Evolutionary conservation across 164 flowering plant species (phyloP).

Genomic region (Umbellularia californica): DNA sequence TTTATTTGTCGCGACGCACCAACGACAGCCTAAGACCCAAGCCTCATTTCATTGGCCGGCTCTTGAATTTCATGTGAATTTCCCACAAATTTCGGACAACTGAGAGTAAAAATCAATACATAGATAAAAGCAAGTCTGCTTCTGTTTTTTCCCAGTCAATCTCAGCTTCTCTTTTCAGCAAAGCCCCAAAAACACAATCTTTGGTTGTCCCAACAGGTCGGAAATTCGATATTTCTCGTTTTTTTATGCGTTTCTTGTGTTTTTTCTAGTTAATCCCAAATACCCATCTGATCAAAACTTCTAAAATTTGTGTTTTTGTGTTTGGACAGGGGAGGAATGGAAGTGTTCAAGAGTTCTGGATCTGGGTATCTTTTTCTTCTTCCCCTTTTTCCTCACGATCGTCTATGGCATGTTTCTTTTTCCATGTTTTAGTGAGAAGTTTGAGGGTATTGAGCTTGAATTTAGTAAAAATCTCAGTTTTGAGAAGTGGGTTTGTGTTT

Average conservation of each 20-base stretch:
- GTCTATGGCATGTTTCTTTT: not conserved
- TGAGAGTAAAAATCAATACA: not conserved
- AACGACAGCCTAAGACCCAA: no score
- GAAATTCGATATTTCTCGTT: not conserved
- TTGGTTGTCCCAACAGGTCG: not conserved
- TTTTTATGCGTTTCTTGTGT: not conserved
- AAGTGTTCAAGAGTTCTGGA: not conserved
- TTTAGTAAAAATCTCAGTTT: not conserved
- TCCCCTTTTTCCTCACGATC: not conserved
- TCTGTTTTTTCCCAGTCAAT: not conserved
- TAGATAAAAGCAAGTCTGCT: not conserved
- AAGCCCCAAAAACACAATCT: not conserved
- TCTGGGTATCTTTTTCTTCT: slow-evolving; percentile 6
- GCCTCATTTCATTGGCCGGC: not conserved
- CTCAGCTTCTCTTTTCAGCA: slow-evolving; percentile 7
- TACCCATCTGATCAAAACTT: not conserved
- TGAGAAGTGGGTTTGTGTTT: not conserved
- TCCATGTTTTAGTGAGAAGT: not conserved
- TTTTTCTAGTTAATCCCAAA: not conserved
- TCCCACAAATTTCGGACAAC: not conserved
- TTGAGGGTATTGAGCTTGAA: not conserved
- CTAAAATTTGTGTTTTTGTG: not conserved
- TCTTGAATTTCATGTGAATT: not conserved
- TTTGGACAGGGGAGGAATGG: not conserved
- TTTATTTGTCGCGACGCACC: no score